Base-by-base conservation (phyloP, 2,329 filamentous ascomycete genomes). In the Cordyceps cicadae region DNA sequence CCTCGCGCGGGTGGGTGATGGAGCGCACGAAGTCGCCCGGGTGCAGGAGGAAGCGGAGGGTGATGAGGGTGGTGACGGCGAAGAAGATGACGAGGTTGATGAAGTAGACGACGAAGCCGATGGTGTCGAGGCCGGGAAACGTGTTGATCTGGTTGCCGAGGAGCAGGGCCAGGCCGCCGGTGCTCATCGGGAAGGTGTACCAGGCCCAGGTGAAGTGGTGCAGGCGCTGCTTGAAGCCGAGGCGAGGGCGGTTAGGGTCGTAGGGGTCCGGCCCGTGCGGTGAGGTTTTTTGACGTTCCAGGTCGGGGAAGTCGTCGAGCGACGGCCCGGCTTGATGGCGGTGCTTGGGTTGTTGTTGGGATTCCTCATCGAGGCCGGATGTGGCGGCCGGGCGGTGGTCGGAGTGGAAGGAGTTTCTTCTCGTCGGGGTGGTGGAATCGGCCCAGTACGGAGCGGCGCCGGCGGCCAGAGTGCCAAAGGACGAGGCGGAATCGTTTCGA, bases 161-260 rank as follows among this genome's bases (percentile, higher is more conserved):
- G 17, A 91, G 78, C 3, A 87, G 72, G 0, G 87, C 82, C 1
- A 92, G 72, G 0, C 87, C 87, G 39, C 88, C 88, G 0, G 87
- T 89, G 53, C 85, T 88, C 88, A 91, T 91, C 2, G 87, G 86
- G 37, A 85, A 76, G 1, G 87, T 88, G 72, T 87, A 92, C 87
- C 87, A 90, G 19, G 84, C 85, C 86, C 85, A 87, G 0, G 84
- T 87, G 68, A 87, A 86, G 72, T 87, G 83, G 51, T 78, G 73
- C 29, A 84, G 70, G 4, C 81, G 73, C 59, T 78, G 67, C 58
- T 75, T 74, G 21, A 82, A 61, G 3, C 71, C 67, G 1, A 81
- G 66, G 56, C 71, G 75, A 3, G 72, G 74, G 17, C 72, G 71
- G 52, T 57, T 50, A 3, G 34, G 34, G n/a, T 53, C 49, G 29